phyloP scores from a whole-genome alignment of 2,329 filamentous ascomycete genomes.

The Penicillium rolfsii region DNA sequence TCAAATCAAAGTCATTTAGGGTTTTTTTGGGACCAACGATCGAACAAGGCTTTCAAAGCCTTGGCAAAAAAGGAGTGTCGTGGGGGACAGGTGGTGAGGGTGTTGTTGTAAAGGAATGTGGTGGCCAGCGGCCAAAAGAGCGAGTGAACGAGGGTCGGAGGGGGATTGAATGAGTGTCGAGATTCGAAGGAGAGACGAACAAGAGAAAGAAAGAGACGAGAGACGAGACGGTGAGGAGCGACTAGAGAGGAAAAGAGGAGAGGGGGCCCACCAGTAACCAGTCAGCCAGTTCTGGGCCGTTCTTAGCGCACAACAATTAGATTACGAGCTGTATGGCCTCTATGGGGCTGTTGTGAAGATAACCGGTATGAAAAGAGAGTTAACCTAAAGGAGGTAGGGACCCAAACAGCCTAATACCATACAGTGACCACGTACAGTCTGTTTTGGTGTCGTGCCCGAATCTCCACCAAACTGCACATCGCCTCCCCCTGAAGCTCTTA shows the following conservation, averaged over 20 bases:
- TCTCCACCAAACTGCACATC: constrained; percentile 7
- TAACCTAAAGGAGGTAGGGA: not conserved
- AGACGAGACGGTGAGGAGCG: constrained; percentile 20
- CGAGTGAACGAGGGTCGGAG: constrained; percentile 24
- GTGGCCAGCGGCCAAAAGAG: constrained; percentile 30
- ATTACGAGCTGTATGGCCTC: not conserved
- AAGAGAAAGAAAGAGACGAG: constrained; percentile 9
- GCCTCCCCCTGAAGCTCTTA: constrained; percentile 21
- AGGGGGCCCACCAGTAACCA: constrained; percentile 6
- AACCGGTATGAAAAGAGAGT: not conserved
- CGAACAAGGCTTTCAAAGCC: constrained; percentile 1
- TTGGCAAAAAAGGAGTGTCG: constrained; percentile 6
- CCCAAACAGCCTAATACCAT: not conserved
- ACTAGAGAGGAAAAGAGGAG: constrained; percentile 26
- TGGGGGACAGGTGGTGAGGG: constrained; percentile 19
- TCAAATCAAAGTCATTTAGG: constrained; percentile 19
- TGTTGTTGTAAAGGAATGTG: constrained; percentile 29
- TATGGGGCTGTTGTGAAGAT: not conserved
- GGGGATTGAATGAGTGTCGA: constrained; percentile 10
- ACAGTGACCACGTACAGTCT: not conserved
- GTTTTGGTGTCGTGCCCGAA: constrained; percentile 6
- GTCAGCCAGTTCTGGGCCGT: constrained; percentile 24
- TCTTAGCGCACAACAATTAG: constrained; percentile 17
- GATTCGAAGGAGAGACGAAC: constrained; percentile 21
- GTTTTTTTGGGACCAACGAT: not conserved